Conservation (phyloP, 768 basidiomycete genomes). For the Roridomyces roridus region DNA sequence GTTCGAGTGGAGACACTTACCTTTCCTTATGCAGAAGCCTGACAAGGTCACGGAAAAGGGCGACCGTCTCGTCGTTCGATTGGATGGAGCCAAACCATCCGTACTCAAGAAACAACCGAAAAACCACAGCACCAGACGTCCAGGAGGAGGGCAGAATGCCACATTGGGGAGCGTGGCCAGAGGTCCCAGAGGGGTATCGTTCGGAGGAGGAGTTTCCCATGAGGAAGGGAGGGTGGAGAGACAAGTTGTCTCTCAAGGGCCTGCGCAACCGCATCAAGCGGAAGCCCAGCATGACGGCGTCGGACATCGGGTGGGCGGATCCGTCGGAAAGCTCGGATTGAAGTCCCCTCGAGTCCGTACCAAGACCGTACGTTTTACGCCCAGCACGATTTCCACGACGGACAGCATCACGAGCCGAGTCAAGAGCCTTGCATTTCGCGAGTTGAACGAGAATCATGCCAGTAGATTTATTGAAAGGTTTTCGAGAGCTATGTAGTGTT, state of each 20-base stretch:
- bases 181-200: not conserved
- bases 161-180: not conserved
- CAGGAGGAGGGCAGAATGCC: not conserved
- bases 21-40: not conserved
- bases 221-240: conserved; percentile 15
- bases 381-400: not conserved
- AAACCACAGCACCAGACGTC: not conserved
- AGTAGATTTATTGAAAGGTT: conserved; percentile 11
- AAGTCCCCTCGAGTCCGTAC: not conserved
- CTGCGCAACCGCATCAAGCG: not conserved
- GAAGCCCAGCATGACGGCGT: conserved; percentile 7
- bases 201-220: conserved; percentile 27
- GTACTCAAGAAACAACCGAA: conserved; percentile 1
- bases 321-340: conserved; percentile 11
- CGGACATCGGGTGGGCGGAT: conserved; percentile 20
- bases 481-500: too few species aligned
- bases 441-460: not conserved
- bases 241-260: conserved; percentile 6
- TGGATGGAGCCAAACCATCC: conserved; percentile 16
- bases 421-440: not conserved
- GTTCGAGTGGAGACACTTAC: not conserved
- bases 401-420: not conserved
- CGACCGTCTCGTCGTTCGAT: conserved; percentile 22
- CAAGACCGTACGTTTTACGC: conserved; percentile 14
- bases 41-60: not conserved